Evolutionary conservation across 306 rosid species (phyloP).

Genomic region (Prunus armeniaca): DNA sequence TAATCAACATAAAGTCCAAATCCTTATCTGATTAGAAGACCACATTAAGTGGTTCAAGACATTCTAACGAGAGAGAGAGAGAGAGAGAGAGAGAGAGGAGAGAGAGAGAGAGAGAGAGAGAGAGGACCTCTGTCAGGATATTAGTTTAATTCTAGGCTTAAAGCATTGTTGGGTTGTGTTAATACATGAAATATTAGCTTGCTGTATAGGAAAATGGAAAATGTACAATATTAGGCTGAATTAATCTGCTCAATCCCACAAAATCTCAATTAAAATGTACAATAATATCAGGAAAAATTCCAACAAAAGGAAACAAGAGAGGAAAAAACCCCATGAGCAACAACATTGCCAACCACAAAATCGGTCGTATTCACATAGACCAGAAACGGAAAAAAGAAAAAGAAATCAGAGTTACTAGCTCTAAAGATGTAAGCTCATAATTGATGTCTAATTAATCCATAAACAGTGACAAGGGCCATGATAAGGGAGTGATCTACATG

Average conservation of each 20-base stretch:
- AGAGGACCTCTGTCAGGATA: too few relatives aligned
- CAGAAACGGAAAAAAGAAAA: neutral
- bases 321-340: neutral
- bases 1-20: too few relatives aligned
- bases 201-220: neutral
- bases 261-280: neutral
- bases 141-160: neutral
- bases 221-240: neutral
- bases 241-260: neutral
- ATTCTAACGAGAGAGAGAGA: too few relatives aligned
- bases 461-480: constrained; percentile 26
- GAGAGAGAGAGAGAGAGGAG: too few relatives aligned
- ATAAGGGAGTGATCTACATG: constrained; percentile 25
- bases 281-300: neutral
- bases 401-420: neutral
- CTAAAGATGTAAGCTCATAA: constrained; percentile 10
- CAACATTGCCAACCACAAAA: neutral
- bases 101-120: too few relatives aligned
- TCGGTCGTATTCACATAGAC: neutral
- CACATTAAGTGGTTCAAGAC: too few relatives aligned
- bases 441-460: constrained; percentile 25
- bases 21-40: too few relatives aligned
- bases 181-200: neutral
- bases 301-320: neutral
- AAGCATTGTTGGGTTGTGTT: neutral